A percentile compares a stretch with the other conserved stretches of the same genome.
phyloP scores from a whole-genome alignment of 768 basidiomycete genomes.

The Scleroderma bovista region DNA sequence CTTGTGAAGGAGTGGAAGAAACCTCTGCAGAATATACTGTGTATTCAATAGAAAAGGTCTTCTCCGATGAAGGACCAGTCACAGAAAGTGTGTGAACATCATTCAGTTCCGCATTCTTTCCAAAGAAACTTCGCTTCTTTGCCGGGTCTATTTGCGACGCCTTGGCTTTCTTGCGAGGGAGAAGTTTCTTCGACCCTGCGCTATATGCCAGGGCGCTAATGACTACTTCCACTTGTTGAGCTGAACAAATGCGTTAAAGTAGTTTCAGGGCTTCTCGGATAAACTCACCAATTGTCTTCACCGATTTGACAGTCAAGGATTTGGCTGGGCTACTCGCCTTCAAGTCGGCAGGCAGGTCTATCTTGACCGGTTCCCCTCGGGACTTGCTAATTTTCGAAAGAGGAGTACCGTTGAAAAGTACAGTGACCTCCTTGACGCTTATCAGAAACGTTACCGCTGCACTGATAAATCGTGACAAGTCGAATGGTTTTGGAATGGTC shows the following conservation, averaged over 20 bases:
- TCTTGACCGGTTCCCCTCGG: neutral
- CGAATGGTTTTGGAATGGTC: conserved; percentile 39
- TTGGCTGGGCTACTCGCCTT: conserved; percentile 39
- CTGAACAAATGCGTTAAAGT: conserved; percentile 26
- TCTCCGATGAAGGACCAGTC: neutral
- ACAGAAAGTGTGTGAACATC: neutral
- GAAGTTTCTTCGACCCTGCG: conserved; percentile 52
- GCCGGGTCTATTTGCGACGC: conserved; percentile 1
- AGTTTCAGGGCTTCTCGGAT: neutral
- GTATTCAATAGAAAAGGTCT: conserved; percentile 1
- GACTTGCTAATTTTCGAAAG: conserved; percentile 4
- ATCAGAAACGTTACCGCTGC: conserved; percentile 46
- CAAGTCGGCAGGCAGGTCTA: neutral
- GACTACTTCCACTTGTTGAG: conserved; percentile 69
- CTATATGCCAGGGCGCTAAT: conserved; percentile 71
- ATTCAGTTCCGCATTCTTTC: neutral
- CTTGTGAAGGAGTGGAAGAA: conserved; percentile 51
- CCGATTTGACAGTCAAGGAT: conserved; percentile 51
- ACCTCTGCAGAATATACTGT: conserved; percentile 30
- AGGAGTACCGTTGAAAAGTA: conserved; percentile 1
- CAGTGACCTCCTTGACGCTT: conserved; percentile 21
- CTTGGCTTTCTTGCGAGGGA: conserved; percentile 17
- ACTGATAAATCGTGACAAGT: conserved; percentile 43
- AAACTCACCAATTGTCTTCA: conserved; percentile 2
- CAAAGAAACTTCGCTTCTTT: conserved; percentile 4